Evolutionary conservation across 257 asterid genomes (phyloP), one percentile per base, ranked within the genome.

Genomic region (Solanum verrucosum): DNA sequence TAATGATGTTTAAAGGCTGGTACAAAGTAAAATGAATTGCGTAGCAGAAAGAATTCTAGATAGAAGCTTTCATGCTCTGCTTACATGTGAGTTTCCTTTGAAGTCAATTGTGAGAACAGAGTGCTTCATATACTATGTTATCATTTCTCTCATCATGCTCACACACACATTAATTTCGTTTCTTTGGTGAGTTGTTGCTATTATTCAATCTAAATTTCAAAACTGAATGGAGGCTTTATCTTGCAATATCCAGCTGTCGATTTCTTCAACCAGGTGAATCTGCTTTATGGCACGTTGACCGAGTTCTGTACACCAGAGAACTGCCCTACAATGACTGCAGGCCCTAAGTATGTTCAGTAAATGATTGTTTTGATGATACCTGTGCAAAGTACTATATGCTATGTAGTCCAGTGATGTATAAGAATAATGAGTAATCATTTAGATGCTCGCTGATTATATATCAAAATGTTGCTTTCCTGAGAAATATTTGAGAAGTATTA

Each of bases 241-340:
- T 91, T 40, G 83, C 71, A 42, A 65, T 93, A 86, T 93, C 72
- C 96, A 96, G 99, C 99, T 89, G 98, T 95, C 15, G 99, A 95
- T 88, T 96, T 95, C 94, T 96, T 95, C 97, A 95, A 94, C 91
- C 98, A 95, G 92, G 99, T 96, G 93, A 95, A 96, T 92, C 95
- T 96, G 90, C 98, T 96, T 81, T 96, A 92, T 90, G 98, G 98
- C 91, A 96, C 99, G 44, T 96, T 96, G 86, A 95, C 99, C 14
- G 98, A 95, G 92, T 96, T 96, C 92, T 96, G 99, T 77, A 96
- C 98, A 2, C 89, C 98, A 12, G 98, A 94, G 90, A 94, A 90
- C 93, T 96, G 99, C 93, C 99, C 96, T 29, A 95, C 98, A 82
- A 96, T 96, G 99, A 89, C 98, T 46, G 98, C 98, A n/a, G 99